Conservation (phyloP, 441 rosid genomes). For the Biscutella laevigata region DNA sequence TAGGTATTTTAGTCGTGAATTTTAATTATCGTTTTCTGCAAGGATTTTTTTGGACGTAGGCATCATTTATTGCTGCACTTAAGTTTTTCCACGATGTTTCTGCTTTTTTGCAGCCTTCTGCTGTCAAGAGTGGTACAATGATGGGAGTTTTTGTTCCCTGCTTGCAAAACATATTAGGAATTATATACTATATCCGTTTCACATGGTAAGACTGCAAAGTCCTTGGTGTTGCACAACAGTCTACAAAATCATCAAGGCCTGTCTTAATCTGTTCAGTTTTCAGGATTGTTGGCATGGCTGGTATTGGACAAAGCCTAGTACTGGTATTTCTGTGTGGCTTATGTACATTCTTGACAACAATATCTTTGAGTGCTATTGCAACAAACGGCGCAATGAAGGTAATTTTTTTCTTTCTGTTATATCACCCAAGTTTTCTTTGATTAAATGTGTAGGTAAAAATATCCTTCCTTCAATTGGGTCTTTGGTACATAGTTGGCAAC, state of each 20-base stretch:
- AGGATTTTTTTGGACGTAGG: too few relatives aligned
- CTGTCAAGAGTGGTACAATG: constrained; percentile 82
- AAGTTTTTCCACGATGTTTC: constrained; percentile 19
- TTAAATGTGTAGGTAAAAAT: constrained; percentile 11
- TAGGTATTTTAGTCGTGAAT: too few relatives aligned
- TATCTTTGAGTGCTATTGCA: constrained; percentile 98
- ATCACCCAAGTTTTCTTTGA: not conserved
- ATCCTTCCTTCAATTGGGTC: constrained; percentile 4
- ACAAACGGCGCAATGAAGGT: constrained; percentile 99
- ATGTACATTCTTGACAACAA: constrained; percentile 89
- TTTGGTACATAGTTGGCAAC: constrained; percentile 9
- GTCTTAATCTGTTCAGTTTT: constrained; percentile 19
- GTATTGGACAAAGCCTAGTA: constrained; percentile 71
- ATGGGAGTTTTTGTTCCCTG: constrained; percentile 99
- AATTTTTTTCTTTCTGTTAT: constrained; percentile 7
- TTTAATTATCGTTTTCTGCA: too few relatives aligned
- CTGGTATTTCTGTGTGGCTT: constrained; percentile 83
- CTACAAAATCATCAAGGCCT: constrained; percentile 11
- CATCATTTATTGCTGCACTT: not conserved
- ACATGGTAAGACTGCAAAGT: constrained; percentile 57
- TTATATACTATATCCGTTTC: constrained; percentile 95
- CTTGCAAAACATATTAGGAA: constrained; percentile 95
- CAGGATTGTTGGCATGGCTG: constrained; percentile 99
- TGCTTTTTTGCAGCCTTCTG: constrained; percentile 52
- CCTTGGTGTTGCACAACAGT: constrained; percentile 15